Evolutionary conservation across 2,329 filamentous ascomycete species (phyloP).

Genomic region (Sclerotinia glacialis): DNA sequence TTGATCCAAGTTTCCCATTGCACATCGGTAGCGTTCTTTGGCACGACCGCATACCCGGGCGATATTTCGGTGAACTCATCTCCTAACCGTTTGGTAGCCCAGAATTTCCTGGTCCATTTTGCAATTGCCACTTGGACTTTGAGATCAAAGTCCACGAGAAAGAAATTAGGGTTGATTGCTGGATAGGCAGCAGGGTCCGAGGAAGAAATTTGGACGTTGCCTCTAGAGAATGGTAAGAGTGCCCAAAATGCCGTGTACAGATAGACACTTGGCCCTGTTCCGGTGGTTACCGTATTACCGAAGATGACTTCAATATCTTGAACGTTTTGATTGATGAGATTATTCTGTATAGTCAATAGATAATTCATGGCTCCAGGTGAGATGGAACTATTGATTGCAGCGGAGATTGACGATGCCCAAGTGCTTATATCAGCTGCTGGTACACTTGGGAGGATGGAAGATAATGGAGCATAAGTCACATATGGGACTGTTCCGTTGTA

Average conservation of each 20-base stretch:
- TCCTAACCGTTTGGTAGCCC: conserved; percentile 13
- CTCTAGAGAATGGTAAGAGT: conserved; percentile 46
- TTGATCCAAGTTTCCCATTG: conserved; percentile 24
- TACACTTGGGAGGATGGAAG: conserved; percentile 27
- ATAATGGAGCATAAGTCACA: conserved; percentile 23
- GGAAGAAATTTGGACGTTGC: conserved; percentile 44
- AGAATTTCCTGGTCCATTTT: conserved; percentile 26
- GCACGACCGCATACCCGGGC: conserved; percentile 21
- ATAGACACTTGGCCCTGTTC: conserved; percentile 31
- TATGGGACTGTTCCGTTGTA: conserved; percentile 26
- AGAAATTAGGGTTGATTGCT: conserved; percentile 45
- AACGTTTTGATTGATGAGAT: conserved; percentile 47
- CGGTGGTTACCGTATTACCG: conserved; percentile 27
- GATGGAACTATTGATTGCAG: conserved; percentile 34
- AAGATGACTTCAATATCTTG: conserved; percentile 49
- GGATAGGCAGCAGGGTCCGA: conserved; percentile 41
- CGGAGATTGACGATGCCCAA: conserved; percentile 22
- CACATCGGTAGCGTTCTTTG: conserved; percentile 24
- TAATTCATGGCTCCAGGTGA: conserved; percentile 41
- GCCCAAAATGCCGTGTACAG: conserved; percentile 43
- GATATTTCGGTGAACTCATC: conserved; percentile 16
- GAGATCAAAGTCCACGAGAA: conserved; percentile 45
- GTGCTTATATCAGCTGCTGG: conserved; percentile 4
- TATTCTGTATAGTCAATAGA: conserved; percentile 47
- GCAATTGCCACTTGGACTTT: conserved; percentile 34